A percentile compares a stretch with the other conserved stretches of the same genome.
phyloP scores from a whole-genome alignment of 176 grass and related monocot genomes.

The Tuctoria greenei region DNA sequence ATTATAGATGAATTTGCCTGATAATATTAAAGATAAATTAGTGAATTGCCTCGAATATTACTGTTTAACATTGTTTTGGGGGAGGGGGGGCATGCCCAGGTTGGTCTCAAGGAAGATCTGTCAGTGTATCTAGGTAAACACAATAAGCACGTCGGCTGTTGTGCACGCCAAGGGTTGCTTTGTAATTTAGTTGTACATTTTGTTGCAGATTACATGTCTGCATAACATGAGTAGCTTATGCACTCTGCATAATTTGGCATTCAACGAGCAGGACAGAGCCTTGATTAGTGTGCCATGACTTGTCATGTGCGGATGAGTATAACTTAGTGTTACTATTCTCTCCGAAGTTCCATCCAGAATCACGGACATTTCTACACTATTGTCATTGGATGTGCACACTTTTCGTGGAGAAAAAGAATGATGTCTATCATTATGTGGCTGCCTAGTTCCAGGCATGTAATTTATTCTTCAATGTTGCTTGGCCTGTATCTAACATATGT shows the following conservation, averaged over 20 bases:
- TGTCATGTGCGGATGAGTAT: not conserved
- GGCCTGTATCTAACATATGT: not conserved
- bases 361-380: not conserved
- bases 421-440: not conserved
- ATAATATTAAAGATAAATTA: too few species aligned
- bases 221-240: slow-evolving; percentile 3
- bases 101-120: too few species aligned
- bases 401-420: not conserved
- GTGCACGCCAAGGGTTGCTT: not conserved
- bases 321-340: not conserved
- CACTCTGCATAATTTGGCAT: slow-evolving; percentile 28
- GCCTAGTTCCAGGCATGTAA: not conserved
- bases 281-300: slow-evolving; percentile 8
- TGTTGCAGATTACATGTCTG: not conserved
- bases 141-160: not conserved
- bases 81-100: too few species aligned
- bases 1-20: too few species aligned
- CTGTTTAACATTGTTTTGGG: too few species aligned
- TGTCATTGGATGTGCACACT: not conserved
- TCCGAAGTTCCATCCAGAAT: not conserved
- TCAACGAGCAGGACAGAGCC: not conserved
- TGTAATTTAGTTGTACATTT: not conserved
- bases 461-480: not conserved
- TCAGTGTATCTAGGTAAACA: slow-evolving; percentile 3
- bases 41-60: too few species aligned